Evolutionary conservation across 1,284 basidiomycete genomes (phyloP), one percentile per base, ranked within the genome.

Genomic region (Boletus austroedulis): DNA sequence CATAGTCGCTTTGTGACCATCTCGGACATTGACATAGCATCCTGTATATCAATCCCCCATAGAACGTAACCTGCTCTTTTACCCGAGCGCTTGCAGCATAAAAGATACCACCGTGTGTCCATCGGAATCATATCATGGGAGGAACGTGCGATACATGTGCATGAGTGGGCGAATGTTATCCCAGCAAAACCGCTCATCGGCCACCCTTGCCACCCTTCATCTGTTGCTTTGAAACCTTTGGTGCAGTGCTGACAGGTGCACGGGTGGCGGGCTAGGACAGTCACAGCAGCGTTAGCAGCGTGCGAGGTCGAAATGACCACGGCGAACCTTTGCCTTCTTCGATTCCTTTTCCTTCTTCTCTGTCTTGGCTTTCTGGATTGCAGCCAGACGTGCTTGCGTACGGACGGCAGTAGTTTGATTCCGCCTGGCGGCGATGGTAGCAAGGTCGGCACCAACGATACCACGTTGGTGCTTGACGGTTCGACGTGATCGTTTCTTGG

Each of bases 401-500:
- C 97, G 89, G 65, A 92, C 86, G 72, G 92, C 89, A 62, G 91
- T 84, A 69, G 93, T 93, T 80, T 95, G 92, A 78, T 92, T 94
- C 68, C 95, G 87, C 81, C 86, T 92, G 65, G 95, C 94, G 62
- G 89, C 84, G 77, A 99, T 98, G 70, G 91, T 78, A 61, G 89
- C 85, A 64, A 98, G 84, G 78, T 97, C 94, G 65, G 94, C 94
- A 80, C 97, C 97, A 71, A 96, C 95, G 75, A 99, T 94, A 66
- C 96, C 97, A 76, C 97, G 94, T 82, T 97, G 90, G 83, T 95
- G 90, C 85, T 99, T 99, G 74, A 98, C 94, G 64, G 94, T 95
- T 78, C 90, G 90, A 78, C 95, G 92, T 59, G 92, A 93, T 69
- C 95, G 92, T 85, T 97, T 98, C 94, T 98, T 99, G 74, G 95